Evolutionary conservation across 2,329 filamentous ascomycete genomes (phyloP).

Genomic region (Ophiostoma australiae): DNA sequence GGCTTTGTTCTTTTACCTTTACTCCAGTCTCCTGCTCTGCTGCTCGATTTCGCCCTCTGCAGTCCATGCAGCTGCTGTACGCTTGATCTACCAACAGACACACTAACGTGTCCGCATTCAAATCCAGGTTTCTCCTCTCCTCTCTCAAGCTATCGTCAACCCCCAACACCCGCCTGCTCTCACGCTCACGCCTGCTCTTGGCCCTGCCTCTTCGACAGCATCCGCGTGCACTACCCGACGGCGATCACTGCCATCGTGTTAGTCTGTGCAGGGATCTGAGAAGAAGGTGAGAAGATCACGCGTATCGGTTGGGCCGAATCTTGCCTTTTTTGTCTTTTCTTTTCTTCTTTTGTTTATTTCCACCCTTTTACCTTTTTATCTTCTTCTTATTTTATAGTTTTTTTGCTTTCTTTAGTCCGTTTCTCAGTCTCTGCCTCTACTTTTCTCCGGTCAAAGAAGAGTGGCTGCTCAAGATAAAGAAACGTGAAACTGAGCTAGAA

Average conservation of each 20-base stretch:
- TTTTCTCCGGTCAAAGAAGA: neutral
- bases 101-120: conserved; percentile 3
- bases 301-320: neutral
- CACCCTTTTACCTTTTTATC: neutral
- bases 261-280: conserved; percentile 2
- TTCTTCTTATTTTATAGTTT: neutral
- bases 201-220: neutral
- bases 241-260: neutral
- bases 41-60: neutral
- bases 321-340: neutral
- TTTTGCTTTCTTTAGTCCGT: neutral
- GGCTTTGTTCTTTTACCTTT: neutral
- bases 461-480: neutral
- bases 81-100: conserved; percentile 10
- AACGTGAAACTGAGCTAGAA: neutral
- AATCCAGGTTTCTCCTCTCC: neutral
- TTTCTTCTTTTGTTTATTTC: neutral
- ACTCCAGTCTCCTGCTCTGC: neutral
- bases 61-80: neutral
- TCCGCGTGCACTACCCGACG: conserved; percentile 7
- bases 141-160: neutral
- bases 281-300: conserved; percentile 9
- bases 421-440: too few relatives aligned
- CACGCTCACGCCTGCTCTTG: neutral
- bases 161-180: neutral